Evolutionary conservation across 2,329 filamentous ascomycete species (phyloP), one percentile per base, ranked within the genome.

Genomic region (Alternaria sp.): DNA sequence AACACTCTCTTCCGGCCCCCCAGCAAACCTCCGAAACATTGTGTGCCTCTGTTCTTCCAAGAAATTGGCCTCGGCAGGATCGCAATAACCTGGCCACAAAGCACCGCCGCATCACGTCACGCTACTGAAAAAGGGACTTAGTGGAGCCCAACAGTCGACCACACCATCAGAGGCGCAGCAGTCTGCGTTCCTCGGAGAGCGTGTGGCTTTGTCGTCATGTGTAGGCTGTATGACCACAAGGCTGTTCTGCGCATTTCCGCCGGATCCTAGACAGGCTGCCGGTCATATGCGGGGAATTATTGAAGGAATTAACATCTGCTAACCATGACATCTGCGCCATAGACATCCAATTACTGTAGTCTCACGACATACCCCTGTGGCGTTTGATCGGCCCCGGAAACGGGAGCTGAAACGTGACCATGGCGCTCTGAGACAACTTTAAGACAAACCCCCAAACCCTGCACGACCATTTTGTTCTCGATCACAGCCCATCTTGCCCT

Each of bases 361-460:
- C 67, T 70, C 67, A 66, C 51, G 45, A 67, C 53, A 54, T 46
- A 26, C 68, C 66, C 70, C 65, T 67, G 70, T 69, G 65, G 66
- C 68, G 71, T 65, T 54, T 68, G 64, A 69, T 68, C 60, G 61
- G 56, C 61, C 48, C 53, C 63, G 66, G 68, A 71, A 67, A 64
- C 70, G 71, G 69, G 51, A 56, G 48, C 61, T 75, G 75, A 77
- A 77, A 77, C 75, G 54, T 67, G 41, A 59, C 63, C 60, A 67
- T 63, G 59, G 41, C 58, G 56, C 51, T 57, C 67, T 77, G 75
- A 75, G 75, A 77, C 75, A 69, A 51, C 49, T 75, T 70, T 71
- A 74, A 74, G 67, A 73, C 72, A 68, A 51, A 46, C 54, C 52
- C 53, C 51, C 64, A 68, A 67, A 67, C 63, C 67, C 58, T 55